Evolutionary conservation across 2,329 filamentous ascomycete genomes (phyloP), one percentile per base, ranked within the genome.

Genomic region (Fragosphaeria purpurea): DNA sequence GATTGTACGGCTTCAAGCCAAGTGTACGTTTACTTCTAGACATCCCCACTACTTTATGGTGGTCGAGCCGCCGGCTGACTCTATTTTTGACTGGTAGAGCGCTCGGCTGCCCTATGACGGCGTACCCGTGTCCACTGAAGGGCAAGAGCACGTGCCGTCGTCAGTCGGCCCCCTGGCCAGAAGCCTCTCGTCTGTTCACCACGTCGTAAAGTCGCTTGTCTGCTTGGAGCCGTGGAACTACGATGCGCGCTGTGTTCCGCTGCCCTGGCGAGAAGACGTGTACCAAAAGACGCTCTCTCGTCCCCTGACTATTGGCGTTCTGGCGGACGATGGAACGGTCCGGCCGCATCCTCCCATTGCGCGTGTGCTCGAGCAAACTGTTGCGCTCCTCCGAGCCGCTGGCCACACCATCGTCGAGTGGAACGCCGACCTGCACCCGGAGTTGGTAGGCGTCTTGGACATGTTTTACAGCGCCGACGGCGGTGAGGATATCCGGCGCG

Each of bases 221-320:
- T 69, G 67, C 8, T 72, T 73, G 22, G 58, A 77, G 46, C 85
- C 85, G 0, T 88, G 84, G 85, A 1, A 66, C 75, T 54, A 70
- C 71, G 85, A 88, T n/a, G 60, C 83, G 81, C 0, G 66, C 80
- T 2, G 80, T 82, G 0, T 65, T 78, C 80, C 85, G n/a, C 68
- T 88, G 1, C 83, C 83, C 0, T 88, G 55, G 55, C 44, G 51
- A 33, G 4, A 41, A 0, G 41, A 41, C n/a, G 32, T 44, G 33
- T 55, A 51, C 0, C 70, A 82, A 22, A 75, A 70, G 0, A 60
- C 77, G 0, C 65, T 78, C 39, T 55, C 0, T 1, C 49, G 46
- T 5, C 46, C 46, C 2, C 44, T 53, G 8, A 40, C 43, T 4
- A 40, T 57, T 32, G 55, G 51, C 13, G 41, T 55, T 4, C 30